A percentile compares a stretch with the other conserved stretches of the same genome.
Evolutionary conservation across 1,284 basidiomycete genomes (phyloP).

Genomic region (Ganoderma boninense): DNA sequence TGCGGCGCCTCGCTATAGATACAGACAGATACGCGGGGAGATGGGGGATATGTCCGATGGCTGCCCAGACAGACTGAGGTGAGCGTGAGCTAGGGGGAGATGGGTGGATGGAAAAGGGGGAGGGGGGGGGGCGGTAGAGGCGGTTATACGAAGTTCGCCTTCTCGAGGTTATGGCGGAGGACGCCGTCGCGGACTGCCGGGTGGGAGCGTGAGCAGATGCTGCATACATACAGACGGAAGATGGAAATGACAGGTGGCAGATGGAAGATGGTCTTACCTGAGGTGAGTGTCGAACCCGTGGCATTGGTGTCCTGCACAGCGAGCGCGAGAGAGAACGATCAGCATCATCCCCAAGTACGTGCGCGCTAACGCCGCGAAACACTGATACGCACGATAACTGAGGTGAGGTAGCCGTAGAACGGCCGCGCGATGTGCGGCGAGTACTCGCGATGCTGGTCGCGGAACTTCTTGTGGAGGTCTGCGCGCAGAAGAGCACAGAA

Average conservation of each 20-base stretch:
- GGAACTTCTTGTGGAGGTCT: conserved; percentile 75
- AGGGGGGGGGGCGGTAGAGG: too few relatives aligned
- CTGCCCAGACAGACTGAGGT: too few relatives aligned
- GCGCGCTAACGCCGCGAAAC: too few relatives aligned
- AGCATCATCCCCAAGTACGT: background rate
- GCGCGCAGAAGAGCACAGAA: conserved; percentile 7
- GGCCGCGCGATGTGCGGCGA: conserved; percentile 53
- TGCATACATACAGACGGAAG: too few relatives aligned
- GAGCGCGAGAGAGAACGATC: background rate
- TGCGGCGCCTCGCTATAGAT: conserved; percentile 9
- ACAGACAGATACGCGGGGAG: background rate
- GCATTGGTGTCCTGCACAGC: conserved; percentile 49
- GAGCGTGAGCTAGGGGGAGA: too few relatives aligned
- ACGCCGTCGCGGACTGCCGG: conserved; percentile 63
- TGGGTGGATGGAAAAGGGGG: too few relatives aligned
- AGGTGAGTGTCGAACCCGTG: conserved; percentile 49
- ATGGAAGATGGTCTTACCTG: conserved; percentile 38
- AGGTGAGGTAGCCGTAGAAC: conserved; percentile 67
- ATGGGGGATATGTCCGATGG: background rate
- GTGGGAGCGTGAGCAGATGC: background rate
- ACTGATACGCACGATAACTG: conserved; percentile 59
- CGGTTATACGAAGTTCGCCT: conserved; percentile 37
- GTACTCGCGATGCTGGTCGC: conserved; percentile 58
- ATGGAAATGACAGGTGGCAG: too few relatives aligned
- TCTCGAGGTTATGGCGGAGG: conserved; percentile 57